Conservation (phyloP, 768 basidiomycete species). For the Naganishia vaughanmartiniae region DNA sequence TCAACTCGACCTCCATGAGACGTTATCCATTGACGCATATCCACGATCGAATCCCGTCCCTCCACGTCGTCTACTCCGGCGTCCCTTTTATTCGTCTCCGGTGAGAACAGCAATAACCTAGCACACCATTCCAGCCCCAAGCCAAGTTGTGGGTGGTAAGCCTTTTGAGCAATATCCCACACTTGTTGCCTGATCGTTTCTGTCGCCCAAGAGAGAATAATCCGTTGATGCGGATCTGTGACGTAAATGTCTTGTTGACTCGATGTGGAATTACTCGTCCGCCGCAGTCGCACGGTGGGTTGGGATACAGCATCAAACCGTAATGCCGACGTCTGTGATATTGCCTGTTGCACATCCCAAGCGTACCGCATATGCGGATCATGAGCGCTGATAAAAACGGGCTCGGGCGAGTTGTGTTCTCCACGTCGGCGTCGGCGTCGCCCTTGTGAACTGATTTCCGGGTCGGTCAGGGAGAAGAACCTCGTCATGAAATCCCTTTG, state of each 20-base stretch:
- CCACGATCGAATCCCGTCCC: not conserved
- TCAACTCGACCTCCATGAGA: conserved; percentile 4
- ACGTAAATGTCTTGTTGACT: not conserved
- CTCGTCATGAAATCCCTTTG: conserved; percentile 15
- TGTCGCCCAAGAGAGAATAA: conserved; percentile 7
- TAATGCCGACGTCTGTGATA: conserved; percentile 12
- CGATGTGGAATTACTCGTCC: not conserved
- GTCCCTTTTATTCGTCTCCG: not conserved
- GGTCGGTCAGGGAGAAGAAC: not conserved
- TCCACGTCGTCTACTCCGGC: not conserved
- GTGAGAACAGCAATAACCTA: conserved; percentile 4
- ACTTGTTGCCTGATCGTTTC: conserved; percentile 4
- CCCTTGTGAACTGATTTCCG: conserved; percentile 7
- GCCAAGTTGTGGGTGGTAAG: conserved; percentile 18
- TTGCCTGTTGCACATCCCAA: conserved; percentile 10
- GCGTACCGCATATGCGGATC: conserved; percentile 14
- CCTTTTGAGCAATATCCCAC: conserved; percentile 20
- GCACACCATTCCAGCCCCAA: conserved; percentile 16
- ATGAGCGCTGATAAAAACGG: not conserved
- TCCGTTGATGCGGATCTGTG: conserved; percentile 20
- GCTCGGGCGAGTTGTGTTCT: no score
- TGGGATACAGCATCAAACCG: not conserved
- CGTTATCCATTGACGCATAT: not conserved
- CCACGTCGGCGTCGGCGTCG: conserved; percentile 1
- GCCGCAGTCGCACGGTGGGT: conserved; percentile 7